Evolutionary conservation across 2,329 filamentous ascomycete species (phyloP).

Genomic region (Beauveria pseudobassiana): DNA sequence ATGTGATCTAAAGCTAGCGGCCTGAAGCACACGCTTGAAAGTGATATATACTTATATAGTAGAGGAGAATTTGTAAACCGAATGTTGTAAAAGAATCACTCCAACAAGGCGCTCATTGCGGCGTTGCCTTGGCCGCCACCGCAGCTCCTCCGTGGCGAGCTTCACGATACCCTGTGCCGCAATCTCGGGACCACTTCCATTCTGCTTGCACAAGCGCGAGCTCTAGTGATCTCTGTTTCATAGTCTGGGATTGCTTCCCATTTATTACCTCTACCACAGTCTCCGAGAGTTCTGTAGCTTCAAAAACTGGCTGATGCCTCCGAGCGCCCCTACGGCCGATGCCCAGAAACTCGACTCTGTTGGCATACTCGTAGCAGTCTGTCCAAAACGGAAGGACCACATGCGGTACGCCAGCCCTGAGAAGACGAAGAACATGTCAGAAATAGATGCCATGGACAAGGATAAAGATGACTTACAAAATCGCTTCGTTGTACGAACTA

Average conservation of each 20-base stretch:
- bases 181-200: slow-evolving; percentile 22
- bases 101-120: neutral
- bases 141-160: neutral
- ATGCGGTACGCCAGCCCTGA: slow-evolving; percentile 37
- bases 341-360: slow-evolving; percentile 34
- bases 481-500: slow-evolving; percentile 33
- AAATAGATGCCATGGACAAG: neutral
- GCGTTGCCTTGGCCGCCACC: neutral
- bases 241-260: slow-evolving; percentile 3
- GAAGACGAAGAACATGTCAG: neutral
- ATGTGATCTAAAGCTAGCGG: too few relatives aligned
- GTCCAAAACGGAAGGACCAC: slow-evolving; percentile 37
- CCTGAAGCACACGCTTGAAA: neutral
- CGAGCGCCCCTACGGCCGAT: slow-evolving; percentile 28
- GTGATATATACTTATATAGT: neutral
- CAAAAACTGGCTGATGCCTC: slow-evolving; percentile 19
- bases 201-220: slow-evolving; percentile 11
- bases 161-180: slow-evolving; percentile 11
- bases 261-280: slow-evolving; percentile 16
- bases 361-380: slow-evolving; percentile 40
- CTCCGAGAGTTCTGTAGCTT: slow-evolving; percentile 14
- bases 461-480: slow-evolving; percentile 21
- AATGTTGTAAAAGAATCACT: neutral
- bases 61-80: neutral
- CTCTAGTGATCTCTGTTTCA: slow-evolving; percentile 12